Base-by-base conservation (phyloP, 2,329 filamentous ascomycete genomes). In the Hypoxylon sp. region DNA sequence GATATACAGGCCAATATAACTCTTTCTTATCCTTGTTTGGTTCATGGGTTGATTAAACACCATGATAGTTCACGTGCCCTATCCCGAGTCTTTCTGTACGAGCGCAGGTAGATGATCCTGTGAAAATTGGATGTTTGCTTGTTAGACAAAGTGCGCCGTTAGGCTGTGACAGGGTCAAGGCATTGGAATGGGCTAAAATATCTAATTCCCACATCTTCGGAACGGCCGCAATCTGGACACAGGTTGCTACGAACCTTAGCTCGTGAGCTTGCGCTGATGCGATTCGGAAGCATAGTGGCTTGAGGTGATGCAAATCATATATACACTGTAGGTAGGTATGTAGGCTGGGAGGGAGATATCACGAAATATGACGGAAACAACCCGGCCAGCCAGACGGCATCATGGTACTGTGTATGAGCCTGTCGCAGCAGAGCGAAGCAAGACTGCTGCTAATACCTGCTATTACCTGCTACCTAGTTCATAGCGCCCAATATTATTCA, bases 321-420 rank as follows among this genome's bases (percentile, higher is more conserved):
- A 40, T 48, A 45, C 27, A 36, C 38, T 9, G 21, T 25, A 32
- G 9, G 17, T 25, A 38, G 8, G n/a, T 31, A 26, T 13, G 15
- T 44, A 38, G 17, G 29, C 25, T 15, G n/a, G n/a, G n/a, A n/a
- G n/a, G n/a, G 23, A 36, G 32, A 44, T 17, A 26, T 36, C 13
- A 35, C 46, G 25, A 49, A 25, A 50, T 31, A 34, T 27, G 38
- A 49, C 41, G 45, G 55, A 37, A 51, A 54, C 23, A 29, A 25
- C 25, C 35, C 45, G 5, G n/a, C n/a, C n/a, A 31, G 54, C 59
- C 60, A 57, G 52, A 58, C 55, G 36, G 23, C 51, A n/a, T n/a
- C n/a, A 38, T 35, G 27, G 37, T 30, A 34, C 45, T 15, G 34
- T 47, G 37, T 34, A 20, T 31, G 23, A n/a, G n/a, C n/a, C n/a